These are phyloP conservation scores for Rhizophlyctis rosea DNA, from an alignment of 192 early-diverging fungal species.

Conservation along the genomic window DNA sequence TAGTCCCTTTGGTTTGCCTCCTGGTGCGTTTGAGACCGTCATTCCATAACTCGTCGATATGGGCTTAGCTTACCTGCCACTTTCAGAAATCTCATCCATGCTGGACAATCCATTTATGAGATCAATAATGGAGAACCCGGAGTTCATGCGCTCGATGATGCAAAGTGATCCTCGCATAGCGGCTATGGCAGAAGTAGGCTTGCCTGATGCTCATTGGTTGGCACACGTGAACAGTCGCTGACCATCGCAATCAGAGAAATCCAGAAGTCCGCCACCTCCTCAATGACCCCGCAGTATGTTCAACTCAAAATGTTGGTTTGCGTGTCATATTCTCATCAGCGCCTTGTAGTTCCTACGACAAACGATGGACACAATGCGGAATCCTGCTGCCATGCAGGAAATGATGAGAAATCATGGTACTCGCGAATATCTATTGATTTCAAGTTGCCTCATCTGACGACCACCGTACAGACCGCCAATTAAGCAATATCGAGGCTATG, in stretches of 20 bases:
- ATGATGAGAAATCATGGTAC: conserved; percentile 33
- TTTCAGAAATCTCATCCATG: too few species aligned
- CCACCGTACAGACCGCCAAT: conserved; percentile 12
- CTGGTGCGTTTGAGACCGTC: too few species aligned
- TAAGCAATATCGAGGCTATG: conserved; percentile 37
- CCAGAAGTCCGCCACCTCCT: conserved; percentile 21
- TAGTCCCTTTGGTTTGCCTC: too few species aligned
- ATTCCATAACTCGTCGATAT: too few species aligned
- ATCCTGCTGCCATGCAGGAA: conserved; percentile 30
- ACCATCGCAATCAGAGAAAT: conserved; percentile 21
- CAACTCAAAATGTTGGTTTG: too few species aligned
- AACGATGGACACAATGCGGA: conserved; percentile 27
- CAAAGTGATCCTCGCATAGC: conserved; percentile 27
- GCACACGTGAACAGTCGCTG: not conserved
- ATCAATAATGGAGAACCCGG: conserved; percentile 24
- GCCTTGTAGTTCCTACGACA: conserved; percentile 18
- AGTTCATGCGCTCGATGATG: conserved; percentile 23
- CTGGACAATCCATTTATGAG: conserved; percentile 22
- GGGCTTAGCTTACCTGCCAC: too few species aligned
- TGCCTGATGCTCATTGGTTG: not conserved
- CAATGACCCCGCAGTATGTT: conserved; percentile 18
- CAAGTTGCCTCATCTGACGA: not conserved
- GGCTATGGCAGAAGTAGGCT: conserved; percentile 13
- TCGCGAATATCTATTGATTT: too few species aligned
- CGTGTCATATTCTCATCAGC: not conserved